phyloP scores from a whole-genome alignment of 345 rosid species.

The Citrus cavaleriei region DNA sequence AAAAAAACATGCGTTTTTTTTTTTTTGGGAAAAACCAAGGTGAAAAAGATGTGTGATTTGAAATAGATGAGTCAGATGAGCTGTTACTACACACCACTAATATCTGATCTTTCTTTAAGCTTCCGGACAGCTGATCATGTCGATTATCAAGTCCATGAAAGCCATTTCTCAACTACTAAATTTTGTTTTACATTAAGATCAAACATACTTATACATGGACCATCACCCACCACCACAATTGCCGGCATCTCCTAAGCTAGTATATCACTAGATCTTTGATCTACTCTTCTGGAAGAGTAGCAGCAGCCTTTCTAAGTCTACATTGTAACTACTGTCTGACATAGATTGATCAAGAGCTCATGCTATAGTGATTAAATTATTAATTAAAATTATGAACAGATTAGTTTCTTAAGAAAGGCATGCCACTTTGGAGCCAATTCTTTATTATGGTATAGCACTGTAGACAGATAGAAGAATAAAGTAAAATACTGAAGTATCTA shows the following conservation, averaged over 20 bases:
- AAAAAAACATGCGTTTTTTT: background rate
- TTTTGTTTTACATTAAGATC: background rate
- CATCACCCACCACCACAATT: conserved; percentile 32
- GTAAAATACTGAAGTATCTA: background rate
- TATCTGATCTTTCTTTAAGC: background rate
- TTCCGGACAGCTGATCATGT: background rate
- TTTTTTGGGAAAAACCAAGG: background rate
- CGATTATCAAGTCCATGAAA: conserved; percentile 33
- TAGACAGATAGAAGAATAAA: background rate
- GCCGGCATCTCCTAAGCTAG: background rate
- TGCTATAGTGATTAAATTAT: background rate
- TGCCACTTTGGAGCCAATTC: background rate
- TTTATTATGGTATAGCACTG: background rate
- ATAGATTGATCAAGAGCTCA: background rate
- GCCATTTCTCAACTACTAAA: conserved; percentile 33
- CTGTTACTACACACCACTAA: conserved; percentile 1
- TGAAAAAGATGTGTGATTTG: conserved; percentile 20
- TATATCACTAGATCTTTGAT: background rate
- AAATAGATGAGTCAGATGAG: conserved; percentile 5
- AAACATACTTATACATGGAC: conserved; percentile 8
- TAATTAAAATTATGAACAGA: background rate
- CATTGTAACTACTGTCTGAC: background rate
- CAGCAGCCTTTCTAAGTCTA: background rate
- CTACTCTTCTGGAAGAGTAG: conserved; percentile 39
- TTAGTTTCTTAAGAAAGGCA: background rate